Evolutionary conservation across 139 green algal species (phyloP).

Genomic region (Tetradesmus obliquus): DNA sequence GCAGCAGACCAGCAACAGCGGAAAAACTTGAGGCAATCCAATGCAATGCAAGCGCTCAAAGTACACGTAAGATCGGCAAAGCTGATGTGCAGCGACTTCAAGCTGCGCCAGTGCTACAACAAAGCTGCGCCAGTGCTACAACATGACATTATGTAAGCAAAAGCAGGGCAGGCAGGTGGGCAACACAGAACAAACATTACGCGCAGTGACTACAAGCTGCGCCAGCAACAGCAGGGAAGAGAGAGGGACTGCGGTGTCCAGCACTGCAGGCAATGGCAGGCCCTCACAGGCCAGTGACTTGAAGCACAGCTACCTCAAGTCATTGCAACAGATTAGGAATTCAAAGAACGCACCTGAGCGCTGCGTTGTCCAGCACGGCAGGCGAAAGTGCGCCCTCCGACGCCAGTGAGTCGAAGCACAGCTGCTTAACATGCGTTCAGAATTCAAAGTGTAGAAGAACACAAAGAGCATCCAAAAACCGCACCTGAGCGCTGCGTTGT

Average conservation of each 20-base stretch:
- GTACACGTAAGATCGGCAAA: not conserved
- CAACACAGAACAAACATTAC: too few species aligned
- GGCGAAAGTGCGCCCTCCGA: not conserved
- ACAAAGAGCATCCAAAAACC: not conserved
- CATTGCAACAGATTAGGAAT: too few species aligned
- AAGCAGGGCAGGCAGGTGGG: too few species aligned
- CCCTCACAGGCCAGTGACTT: not conserved
- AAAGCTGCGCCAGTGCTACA: too few species aligned
- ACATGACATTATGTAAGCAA: too few species aligned
- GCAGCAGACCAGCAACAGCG: constrained; percentile 10
- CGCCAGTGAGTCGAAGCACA: constrained; percentile 19
- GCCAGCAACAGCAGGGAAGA: too few species aligned
- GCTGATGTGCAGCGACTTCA: too few species aligned
- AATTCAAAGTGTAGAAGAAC: not conserved
- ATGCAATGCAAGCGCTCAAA: not conserved
- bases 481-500: constrained; percentile 26
- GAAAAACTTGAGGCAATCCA: not conserved
- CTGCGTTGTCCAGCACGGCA: not conserved
- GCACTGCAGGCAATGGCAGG: not conserved
- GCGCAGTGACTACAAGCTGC: too few species aligned
- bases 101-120: too few species aligned
- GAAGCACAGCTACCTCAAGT: constrained; percentile 9
- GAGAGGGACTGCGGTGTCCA: not conserved
- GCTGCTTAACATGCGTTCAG: not conserved
- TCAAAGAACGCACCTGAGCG: constrained; percentile 8